Conservation (phyloP, 2,329 filamentous ascomycete genomes). For the Nemania sp. region DNA sequence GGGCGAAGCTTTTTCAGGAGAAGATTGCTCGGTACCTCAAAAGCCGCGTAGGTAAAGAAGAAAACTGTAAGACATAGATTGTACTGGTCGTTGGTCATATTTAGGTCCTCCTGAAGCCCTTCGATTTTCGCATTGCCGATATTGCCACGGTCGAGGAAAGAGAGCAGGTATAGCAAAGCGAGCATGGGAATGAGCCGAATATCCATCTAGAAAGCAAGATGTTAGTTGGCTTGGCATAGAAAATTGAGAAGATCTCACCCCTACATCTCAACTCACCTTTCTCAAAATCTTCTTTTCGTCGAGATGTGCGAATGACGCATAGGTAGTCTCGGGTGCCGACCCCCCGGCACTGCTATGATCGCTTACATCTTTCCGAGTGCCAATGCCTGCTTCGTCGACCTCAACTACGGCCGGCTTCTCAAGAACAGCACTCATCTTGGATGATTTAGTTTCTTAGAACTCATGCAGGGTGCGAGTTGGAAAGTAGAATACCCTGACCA, state of each 20-base stretch:
- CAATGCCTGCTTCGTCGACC: slow-evolving; percentile 36
- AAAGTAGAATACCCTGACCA: background rate
- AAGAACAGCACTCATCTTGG: slow-evolving; percentile 38
- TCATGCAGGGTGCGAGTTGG: background rate
- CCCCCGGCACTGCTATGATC: slow-evolving; percentile 42
- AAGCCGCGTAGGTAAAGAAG: slow-evolving; percentile 82
- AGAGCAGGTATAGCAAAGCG: slow-evolving; percentile 74
- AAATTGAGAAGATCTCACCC: background rate
- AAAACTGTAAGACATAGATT: slow-evolving; percentile 78
- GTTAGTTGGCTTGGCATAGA: background rate
- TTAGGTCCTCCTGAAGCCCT: slow-evolving; percentile 63
- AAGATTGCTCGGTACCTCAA: slow-evolving; percentile 82
- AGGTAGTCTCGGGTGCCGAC: slow-evolving; percentile 41
- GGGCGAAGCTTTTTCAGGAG: slow-evolving; percentile 80
- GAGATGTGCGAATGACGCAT: slow-evolving; percentile 55
- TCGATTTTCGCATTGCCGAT: slow-evolving; percentile 75
- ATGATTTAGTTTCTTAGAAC: background rate
- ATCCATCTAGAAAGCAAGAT: slow-evolving; percentile 58
- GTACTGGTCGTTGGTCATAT: slow-evolving; percentile 75
- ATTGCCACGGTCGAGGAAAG: slow-evolving; percentile 76
- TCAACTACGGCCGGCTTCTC: slow-evolving; percentile 41
- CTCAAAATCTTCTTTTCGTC: slow-evolving; percentile 70
- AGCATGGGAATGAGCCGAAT: slow-evolving; percentile 70
- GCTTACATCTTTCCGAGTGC: slow-evolving; percentile 37
- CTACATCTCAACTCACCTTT: slow-evolving; percentile 55